Percentiles rank a stretch among this genome's conserved stretches.
Evolutionary conservation across 192 early-diverging fungal species (phyloP).

Genomic region (Coemansia sp.): DNA sequence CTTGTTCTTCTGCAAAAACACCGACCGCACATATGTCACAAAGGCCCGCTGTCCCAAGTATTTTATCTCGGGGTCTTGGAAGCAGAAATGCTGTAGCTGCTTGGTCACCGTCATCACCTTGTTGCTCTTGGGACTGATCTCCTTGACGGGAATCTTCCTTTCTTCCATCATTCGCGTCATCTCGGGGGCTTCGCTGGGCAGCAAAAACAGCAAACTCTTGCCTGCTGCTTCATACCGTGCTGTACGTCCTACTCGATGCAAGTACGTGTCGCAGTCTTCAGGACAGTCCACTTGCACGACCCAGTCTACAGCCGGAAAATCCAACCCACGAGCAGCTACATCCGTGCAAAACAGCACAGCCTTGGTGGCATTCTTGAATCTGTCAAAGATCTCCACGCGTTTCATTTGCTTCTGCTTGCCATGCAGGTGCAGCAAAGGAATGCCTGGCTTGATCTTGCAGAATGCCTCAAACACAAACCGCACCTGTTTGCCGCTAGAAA

Average conservation of each 20-base stretch:
- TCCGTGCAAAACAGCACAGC: constrained; percentile 91
- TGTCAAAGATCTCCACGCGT: constrained; percentile 89
- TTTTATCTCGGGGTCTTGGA: constrained; percentile 92
- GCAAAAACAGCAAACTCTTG: constrained; percentile 79
- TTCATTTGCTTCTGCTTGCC: constrained; percentile 97
- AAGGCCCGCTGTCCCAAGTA: constrained; percentile 96
- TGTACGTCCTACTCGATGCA: constrained; percentile 97
- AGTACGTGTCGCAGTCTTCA: constrained; percentile 93
- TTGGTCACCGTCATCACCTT: constrained; percentile 77
- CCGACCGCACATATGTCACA: constrained; percentile 90
- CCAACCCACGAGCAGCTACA: constrained; percentile 92
- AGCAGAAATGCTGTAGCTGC: constrained; percentile 88
- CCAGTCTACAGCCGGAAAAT: constrained; percentile 99
- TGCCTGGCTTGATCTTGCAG: constrained; percentile 90
- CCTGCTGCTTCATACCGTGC: constrained; percentile 90
- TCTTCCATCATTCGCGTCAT: constrained; percentile 71
- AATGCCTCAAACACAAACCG: constrained; percentile 94
- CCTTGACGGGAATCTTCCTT: constrained; percentile 83
- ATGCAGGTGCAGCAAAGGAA: constrained; percentile 86
- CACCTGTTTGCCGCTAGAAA: constrained; percentile 95
- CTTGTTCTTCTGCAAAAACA: constrained; percentile 91
- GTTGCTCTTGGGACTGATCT: constrained; percentile 81
- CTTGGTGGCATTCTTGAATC: constrained; percentile 74
- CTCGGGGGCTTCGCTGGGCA: constrained; percentile 82
- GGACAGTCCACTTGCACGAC: constrained; percentile 97